Base-by-base conservation (phyloP, 495 filamentous ascomycete species). In the Penicillium lagena region DNA sequence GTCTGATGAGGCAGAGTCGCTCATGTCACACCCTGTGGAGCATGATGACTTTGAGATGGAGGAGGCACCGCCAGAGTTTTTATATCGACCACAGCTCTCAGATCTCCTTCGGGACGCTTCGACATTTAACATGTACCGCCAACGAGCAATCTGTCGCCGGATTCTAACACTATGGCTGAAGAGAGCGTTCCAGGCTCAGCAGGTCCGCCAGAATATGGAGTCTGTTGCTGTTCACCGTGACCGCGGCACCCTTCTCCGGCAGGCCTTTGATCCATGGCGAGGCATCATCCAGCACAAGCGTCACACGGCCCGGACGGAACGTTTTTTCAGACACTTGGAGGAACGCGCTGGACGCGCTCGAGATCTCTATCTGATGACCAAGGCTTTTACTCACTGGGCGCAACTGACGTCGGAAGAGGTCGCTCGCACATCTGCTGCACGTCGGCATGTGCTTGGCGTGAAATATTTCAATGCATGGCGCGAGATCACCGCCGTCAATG, bases 401-500 rank as follows among this genome's bases (percentile, higher is more conserved):
- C 76, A 80, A 39, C 64, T 74, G 12, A 68, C 80, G 32, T 71
- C 69, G 7, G 82, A 89, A 37, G 75, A 83, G 50, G 68, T 77
- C 12, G 66, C 73, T 45, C 71, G 65, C 32, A 83, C 81, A 4
- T 71, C 72, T 14, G 66, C 75, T 40, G 86, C 83, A 17, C 75
- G 83, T 44, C 64, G 76, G 47, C 85, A 86, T 59, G 76, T 90
- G 17, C 64, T 90, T 10, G 68, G 81, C 48, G 75, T 79, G 43
- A 82, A 81, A 43, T 89, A 83, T 52, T 93, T 90, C 58, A 80
- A 82, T 51, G 81, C 81, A 4, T 93, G 87, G 87, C 74, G 79
- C 30, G 80, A 80, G 35, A 81, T 89, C 37, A 89, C 87, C 9
- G 73, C 72, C 7, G 79, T 85, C 35, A 85, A 88, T 52, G 71